Evolutionary conservation across 2,329 filamentous ascomycete genomes (phyloP).

Genomic region (Claviceps africana): DNA sequence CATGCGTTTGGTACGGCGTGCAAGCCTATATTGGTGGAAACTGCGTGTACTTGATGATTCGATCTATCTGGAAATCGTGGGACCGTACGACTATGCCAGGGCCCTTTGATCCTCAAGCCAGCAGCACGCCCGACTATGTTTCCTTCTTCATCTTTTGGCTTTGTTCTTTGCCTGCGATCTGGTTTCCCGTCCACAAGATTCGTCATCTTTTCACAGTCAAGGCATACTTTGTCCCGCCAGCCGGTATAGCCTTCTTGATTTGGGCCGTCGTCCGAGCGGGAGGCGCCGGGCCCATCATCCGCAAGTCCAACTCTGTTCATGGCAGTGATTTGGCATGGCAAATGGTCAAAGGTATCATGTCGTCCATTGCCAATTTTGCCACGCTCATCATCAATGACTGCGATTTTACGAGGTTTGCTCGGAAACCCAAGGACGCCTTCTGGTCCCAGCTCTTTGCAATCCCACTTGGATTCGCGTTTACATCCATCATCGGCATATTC

Average conservation of each 20-base stretch:
- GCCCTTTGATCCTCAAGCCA: conserved; percentile 48
- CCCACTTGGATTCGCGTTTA: conserved; percentile 58
- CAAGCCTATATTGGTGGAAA: conserved; percentile 73
- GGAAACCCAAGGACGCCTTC: conserved; percentile 59
- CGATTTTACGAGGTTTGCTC: conserved; percentile 74
- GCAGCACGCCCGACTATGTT: conserved; percentile 59
- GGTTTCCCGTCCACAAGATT: conserved; percentile 80
- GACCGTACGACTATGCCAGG: conserved; percentile 48
- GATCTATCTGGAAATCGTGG: conserved; percentile 65
- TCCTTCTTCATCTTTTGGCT: conserved; percentile 85
- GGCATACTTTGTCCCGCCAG: conserved; percentile 66
- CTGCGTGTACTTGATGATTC: conserved; percentile 82
- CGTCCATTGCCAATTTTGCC: conserved; percentile 78
- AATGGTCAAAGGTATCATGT: conserved; percentile 77
- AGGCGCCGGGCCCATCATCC: conserved; percentile 70
- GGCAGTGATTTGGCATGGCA: conserved; percentile 67
- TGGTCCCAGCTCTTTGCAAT: conserved; percentile 71
- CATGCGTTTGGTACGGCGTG: conserved; percentile 79
- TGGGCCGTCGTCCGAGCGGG: conserved; percentile 75
- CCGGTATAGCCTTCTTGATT: conserved; percentile 75
- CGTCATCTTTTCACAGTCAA: conserved; percentile 87
- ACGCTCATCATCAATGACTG: conserved; percentile 73
- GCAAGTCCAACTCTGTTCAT: conserved; percentile 46
- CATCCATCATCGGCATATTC: conserved; percentile 72
- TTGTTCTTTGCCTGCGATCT: conserved; percentile 66